Conservation (phyloP, 2,329 filamentous ascomycete genomes). For the Sarocladium brachiariae region DNA sequence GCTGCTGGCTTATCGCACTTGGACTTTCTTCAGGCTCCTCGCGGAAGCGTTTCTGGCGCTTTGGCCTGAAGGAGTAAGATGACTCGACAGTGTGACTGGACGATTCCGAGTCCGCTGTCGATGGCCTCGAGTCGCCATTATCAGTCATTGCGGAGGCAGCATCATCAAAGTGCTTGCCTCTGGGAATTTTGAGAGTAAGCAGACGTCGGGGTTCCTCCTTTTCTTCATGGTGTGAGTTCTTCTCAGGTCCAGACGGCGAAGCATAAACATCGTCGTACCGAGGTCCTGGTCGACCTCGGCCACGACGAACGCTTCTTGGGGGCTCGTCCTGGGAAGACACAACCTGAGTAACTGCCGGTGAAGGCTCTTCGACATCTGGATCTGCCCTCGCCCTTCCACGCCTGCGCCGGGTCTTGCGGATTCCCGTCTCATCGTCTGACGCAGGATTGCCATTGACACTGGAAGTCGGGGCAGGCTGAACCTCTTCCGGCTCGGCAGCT, state of each 20-base stretch:
- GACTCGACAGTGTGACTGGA: slow-evolving; percentile 43
- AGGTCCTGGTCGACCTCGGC: slow-evolving; percentile 13
- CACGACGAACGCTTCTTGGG: slow-evolving; percentile 6
- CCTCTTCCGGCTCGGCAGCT: slow-evolving; percentile 21
- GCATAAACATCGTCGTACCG: slow-evolving; percentile 10
- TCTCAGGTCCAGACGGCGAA: slow-evolving; percentile 11
- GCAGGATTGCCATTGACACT: slow-evolving; percentile 27
- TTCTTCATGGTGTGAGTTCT: slow-evolving; percentile 10
- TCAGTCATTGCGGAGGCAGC: slow-evolving; percentile 29
- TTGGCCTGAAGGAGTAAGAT: slow-evolving; percentile 46
- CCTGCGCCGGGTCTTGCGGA: slow-evolving; percentile 23
- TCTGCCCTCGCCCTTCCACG: slow-evolving; percentile 22
- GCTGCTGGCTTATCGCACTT: slow-evolving; percentile 24
- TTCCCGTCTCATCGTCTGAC: slow-evolving; percentile 24
- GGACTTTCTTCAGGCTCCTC: slow-evolving; percentile 39
- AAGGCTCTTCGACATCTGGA: slow-evolving; percentile 20
- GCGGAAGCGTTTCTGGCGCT: slow-evolving; percentile 47
- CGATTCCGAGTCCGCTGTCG: slow-evolving; percentile 46
- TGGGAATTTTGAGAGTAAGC: slow-evolving; percentile 34
- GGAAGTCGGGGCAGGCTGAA: slow-evolving; percentile 20
- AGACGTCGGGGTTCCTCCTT: slow-evolving; percentile 20
- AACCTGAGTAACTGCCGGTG: background rate
- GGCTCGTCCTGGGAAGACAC: slow-evolving; percentile 8
- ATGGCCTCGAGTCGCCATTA: slow-evolving; percentile 43
- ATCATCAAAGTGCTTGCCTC: slow-evolving; percentile 32